Evolutionary conservation across 2,329 filamentous ascomycete species (phyloP), one percentile per base, ranked within the genome.

Genomic region (Cryphonectria radicalis): DNA sequence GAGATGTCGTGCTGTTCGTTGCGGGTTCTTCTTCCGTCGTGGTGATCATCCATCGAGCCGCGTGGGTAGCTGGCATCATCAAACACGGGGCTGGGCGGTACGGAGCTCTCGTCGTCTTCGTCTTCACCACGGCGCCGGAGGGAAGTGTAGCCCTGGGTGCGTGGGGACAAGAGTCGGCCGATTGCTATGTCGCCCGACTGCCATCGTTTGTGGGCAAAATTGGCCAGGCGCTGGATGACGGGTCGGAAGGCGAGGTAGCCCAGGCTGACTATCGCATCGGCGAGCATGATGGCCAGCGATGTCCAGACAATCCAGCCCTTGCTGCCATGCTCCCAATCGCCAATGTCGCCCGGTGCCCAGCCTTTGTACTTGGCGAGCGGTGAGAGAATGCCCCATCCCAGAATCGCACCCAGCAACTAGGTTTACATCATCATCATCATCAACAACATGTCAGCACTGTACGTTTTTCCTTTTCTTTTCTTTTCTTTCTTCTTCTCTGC

Each of bases 221-320:
- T 69, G 57, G 63, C 43, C 28, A 67, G 17, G 42, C 66, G 66
- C 57, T 80, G 81, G 28, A 92, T 79, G 0, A 92, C 73, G 0
- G 93, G 91, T 4, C 89, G 88, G 2, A 92, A 74, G 0, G 92
- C 84, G 57, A 98, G 87, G 85, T 95, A 94, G 1, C 92, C 90
- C 13, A 99, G 88, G 76, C 93, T 98, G 73, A 98, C 88, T 4
- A 99, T 86, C 0, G 95, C 94, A 81, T 99, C 96, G 32, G 93
- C 93, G 37, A 99, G 86, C 96, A 99, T 99, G 75, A 99, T 98
- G 4, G 96, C 93, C 42, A 99, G 84, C 46, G 94, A 97, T 2
- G 97, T 87, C 96, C 96, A 99, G 0, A 99, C 93, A 72, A 99
- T 98, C 96, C 96, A 99, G 55, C 95, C 96, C 82, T 98, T 98